A percentile compares a stretch with the other conserved stretches of the same genome.
Evolutionary conservation across 1,139 yeast genomes (phyloP).

Genomic region (Debaryomycetaceae sp.): DNA sequence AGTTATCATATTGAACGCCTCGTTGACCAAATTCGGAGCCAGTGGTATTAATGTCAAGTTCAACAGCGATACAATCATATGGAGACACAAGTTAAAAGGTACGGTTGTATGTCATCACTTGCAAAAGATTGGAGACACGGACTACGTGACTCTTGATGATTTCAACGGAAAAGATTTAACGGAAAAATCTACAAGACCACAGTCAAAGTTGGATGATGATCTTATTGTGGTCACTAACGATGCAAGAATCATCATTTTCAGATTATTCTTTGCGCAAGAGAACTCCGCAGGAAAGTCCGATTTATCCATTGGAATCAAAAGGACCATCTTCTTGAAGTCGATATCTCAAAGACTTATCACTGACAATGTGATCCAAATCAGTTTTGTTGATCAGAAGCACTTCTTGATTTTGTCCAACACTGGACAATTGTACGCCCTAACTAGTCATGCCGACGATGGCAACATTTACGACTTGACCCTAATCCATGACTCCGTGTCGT

Average conservation of each 20-base stretch:
- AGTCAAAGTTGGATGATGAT: no score
- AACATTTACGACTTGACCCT: slow-evolving; percentile 35
- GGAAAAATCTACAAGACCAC: not conserved
- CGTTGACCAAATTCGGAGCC: slow-evolving; percentile 29
- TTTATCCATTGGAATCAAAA: slow-evolving; percentile 28
- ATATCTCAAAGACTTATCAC: slow-evolving; percentile 25
- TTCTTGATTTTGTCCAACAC: slow-evolving; percentile 32
- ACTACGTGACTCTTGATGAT: no score
- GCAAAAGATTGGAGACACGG: not conserved
- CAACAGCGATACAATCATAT: slow-evolving; percentile 36
- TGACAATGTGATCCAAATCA: slow-evolving; percentile 20
- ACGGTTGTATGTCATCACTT: slow-evolving; percentile 23
- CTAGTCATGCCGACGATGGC: slow-evolving; percentile 19
- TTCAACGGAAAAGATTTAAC: not conserved
- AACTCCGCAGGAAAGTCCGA: slow-evolving; percentile 15
- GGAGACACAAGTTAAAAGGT: slow-evolving; percentile 37
- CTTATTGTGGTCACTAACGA: slow-evolving; percentile 30
- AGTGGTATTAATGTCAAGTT: slow-evolving; percentile 30
- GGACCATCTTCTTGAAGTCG: slow-evolving; percentile 34
- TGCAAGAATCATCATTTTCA: slow-evolving; percentile 28
- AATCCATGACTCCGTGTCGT: slow-evolving; percentile 28
- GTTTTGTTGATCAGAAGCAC: slow-evolving; percentile 27
- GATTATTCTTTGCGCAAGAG: slow-evolving; percentile 14
- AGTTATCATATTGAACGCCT: slow-evolving; percentile 32
- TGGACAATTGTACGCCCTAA: slow-evolving; percentile 38